Evolutionary conservation across 129 eudicot genomes (phyloP).

Genomic region (Lactuca sativa): DNA sequence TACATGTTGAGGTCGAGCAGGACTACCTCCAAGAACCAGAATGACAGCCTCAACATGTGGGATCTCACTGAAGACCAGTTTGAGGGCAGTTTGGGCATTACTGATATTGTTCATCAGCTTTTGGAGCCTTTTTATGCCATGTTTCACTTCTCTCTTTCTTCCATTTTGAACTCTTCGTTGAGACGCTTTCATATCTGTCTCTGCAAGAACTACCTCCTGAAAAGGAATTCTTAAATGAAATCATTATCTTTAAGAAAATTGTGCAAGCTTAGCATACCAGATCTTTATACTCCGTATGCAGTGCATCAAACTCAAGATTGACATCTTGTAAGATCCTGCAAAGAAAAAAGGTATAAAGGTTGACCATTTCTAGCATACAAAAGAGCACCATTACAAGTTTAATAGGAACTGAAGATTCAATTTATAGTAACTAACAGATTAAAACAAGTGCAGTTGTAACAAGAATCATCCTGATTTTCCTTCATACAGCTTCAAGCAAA

Average conservation of each 20-base stretch:
- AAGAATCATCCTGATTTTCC: not conserved
- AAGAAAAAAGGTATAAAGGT: not conserved
- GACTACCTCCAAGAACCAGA: slow-evolving; percentile 80
- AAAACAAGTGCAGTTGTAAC: too few relatives aligned
- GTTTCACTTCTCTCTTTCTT: slow-evolving; percentile 79
- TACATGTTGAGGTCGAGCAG: slow-evolving; percentile 72
- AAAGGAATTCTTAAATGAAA: slow-evolving; percentile 24
- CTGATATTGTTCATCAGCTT: slow-evolving; percentile 67
- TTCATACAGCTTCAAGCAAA: slow-evolving; percentile 16
- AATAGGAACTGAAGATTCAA: not conserved
- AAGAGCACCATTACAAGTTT: slow-evolving; percentile 7
- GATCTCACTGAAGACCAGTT: slow-evolving; percentile 56
- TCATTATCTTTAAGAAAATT: not conserved
- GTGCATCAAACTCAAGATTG: slow-evolving; percentile 60
- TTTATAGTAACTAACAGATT: not conserved
- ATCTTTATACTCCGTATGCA: slow-evolving; percentile 60
- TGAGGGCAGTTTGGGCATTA: slow-evolving; percentile 62
- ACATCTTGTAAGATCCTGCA: slow-evolving; percentile 86
- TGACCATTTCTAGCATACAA: slow-evolving; percentile 17
- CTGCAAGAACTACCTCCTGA: slow-evolving; percentile 56
- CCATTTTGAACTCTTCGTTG: slow-evolving; percentile 63
- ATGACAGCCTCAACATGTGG: slow-evolving; percentile 54
- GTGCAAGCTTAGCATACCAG: slow-evolving; percentile 56
- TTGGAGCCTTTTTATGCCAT: slow-evolving; percentile 67
- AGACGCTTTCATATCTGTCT: slow-evolving; percentile 54